Evolutionary conservation across 805 yeast genomes (phyloP).

Genomic region (Hanseniaspora lindneri): DNA sequence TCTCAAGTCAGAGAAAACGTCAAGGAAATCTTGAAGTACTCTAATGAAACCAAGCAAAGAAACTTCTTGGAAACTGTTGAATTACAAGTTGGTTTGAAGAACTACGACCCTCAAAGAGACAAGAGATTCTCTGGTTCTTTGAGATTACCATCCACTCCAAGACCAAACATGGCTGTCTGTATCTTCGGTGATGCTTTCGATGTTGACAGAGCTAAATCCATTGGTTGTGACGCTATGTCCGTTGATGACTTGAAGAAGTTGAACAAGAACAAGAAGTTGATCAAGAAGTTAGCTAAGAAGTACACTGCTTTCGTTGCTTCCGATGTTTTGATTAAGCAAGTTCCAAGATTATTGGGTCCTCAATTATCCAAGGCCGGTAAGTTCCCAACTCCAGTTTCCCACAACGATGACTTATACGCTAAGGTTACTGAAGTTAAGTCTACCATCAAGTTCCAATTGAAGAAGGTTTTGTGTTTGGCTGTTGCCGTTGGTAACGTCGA

Average conservation of each 20-base stretch:
- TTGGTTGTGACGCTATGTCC: slow-evolving; percentile 99
- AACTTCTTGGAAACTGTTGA: slow-evolving; percentile 99
- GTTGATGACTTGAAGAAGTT: slow-evolving; percentile 99
- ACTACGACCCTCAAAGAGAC: slow-evolving; percentile 99
- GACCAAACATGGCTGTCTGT: slow-evolving; percentile 99
- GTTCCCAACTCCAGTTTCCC: slow-evolving; percentile 99
- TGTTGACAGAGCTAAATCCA: slow-evolving; percentile 99
- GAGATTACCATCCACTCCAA: slow-evolving; percentile 96
- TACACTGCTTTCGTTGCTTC: slow-evolving; percentile 99
- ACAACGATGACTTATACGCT: slow-evolving; percentile 91
- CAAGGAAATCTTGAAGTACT: slow-evolving; percentile 76
- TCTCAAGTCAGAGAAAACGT: slow-evolving; percentile 95
- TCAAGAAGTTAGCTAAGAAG: slow-evolving; percentile 99
- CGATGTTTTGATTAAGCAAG: slow-evolving; percentile 97
- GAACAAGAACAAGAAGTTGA: slow-evolving; percentile 99
- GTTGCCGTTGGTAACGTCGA: slow-evolving; percentile 99
- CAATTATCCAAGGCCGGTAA: slow-evolving; percentile 99
- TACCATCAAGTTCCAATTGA: slow-evolving; percentile 99
- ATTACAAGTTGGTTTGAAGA: slow-evolving; percentile 98
- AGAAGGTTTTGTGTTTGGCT: slow-evolving; percentile 98
- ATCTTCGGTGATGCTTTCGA: slow-evolving; percentile 99
- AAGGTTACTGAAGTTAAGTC: slow-evolving; percentile 97
- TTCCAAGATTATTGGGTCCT: slow-evolving; percentile 99
- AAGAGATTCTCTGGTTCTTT: slow-evolving; percentile 99
- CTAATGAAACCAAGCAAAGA: slow-evolving; percentile 97